Percentiles rank a stretch among this genome's conserved stretches.
phyloP scores from a whole-genome alignment of 768 basidiomycete species.

The Trametes maxima region DNA sequence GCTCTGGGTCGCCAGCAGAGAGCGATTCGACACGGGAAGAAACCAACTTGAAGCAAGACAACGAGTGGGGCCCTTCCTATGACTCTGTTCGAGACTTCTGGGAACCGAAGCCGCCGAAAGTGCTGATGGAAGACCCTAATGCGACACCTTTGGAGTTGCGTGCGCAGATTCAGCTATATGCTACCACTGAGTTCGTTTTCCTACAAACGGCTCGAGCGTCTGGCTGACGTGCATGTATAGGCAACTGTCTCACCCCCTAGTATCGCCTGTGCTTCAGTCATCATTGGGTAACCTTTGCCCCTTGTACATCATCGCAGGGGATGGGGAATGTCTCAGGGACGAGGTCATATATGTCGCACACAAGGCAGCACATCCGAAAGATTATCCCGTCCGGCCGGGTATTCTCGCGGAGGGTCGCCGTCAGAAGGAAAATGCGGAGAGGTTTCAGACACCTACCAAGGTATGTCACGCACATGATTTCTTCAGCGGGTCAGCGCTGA shows the following conservation, averaged over 20 bases:
- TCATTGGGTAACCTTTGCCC: slow-evolving; percentile 79
- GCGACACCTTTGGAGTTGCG: slow-evolving; percentile 49
- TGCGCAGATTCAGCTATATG: slow-evolving; percentile 78
- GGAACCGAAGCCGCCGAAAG: slow-evolving; percentile 60
- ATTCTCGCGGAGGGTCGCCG: slow-evolving; percentile 47
- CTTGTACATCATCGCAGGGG: slow-evolving; percentile 70
- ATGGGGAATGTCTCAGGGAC: slow-evolving; percentile 76
- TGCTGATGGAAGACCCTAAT: slow-evolving; percentile 51
- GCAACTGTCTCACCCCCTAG: slow-evolving; percentile 67
- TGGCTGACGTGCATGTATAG: slow-evolving; percentile 29
- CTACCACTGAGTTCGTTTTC: slow-evolving; percentile 64
- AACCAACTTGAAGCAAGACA: not conserved
- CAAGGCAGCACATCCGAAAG: slow-evolving; percentile 71
- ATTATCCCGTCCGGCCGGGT: slow-evolving; percentile 61
- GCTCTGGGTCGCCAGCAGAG: not conserved
- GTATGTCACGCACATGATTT: slow-evolving; percentile 29
- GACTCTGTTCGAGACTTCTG: slow-evolving; percentile 36
- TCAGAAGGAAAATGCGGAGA: slow-evolving; percentile 54
- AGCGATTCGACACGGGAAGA: not conserved
- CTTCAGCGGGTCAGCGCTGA: slow-evolving; percentile 44
- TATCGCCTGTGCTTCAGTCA: slow-evolving; percentile 71
- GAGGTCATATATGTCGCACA: slow-evolving; percentile 80
- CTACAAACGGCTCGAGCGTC: not conserved
- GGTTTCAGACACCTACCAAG: slow-evolving; percentile 55
- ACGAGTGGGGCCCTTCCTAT: slow-evolving; percentile 15